Conservation (phyloP, 164 flowering plant genomes). For the Nymphaea thermarum region DNA sequence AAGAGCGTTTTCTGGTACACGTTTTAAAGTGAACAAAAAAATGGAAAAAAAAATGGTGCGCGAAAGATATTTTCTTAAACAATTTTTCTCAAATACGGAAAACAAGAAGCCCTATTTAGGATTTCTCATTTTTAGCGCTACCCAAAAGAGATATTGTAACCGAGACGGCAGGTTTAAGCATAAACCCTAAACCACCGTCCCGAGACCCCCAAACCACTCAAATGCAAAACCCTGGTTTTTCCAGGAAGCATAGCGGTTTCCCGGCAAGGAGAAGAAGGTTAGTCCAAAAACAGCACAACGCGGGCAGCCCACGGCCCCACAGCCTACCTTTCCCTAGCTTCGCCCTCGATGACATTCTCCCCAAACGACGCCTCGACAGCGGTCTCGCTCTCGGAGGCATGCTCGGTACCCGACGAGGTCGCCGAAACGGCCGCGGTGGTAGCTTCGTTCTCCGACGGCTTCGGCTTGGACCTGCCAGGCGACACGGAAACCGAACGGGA, state of each 20-base stretch:
- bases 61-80: neutral
- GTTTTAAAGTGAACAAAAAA: too few species aligned
- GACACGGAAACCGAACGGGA: constrained; percentile 20
- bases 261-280: neutral
- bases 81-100: neutral
- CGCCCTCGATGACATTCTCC: constrained; percentile 48
- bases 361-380: constrained; percentile 44
- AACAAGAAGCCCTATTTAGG: neutral
- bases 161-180: neutral
- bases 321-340: constrained; percentile 49
- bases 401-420: neutral
- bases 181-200: neutral
- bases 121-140: neutral
- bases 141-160: neutral
- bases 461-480: constrained; percentile 1
- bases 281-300: neutral
- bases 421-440: neutral
- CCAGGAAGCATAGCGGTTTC: neutral
- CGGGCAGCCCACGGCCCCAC: neutral
- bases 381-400: constrained; percentile 6
- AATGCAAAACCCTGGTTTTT: neutral
- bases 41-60: neutral
- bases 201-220: neutral
- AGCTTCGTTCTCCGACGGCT: neutral
- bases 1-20: too few species aligned